phyloP scores from a whole-genome alignment of 805 yeast species.

The Tetrapisispora arboricola region DNA sequence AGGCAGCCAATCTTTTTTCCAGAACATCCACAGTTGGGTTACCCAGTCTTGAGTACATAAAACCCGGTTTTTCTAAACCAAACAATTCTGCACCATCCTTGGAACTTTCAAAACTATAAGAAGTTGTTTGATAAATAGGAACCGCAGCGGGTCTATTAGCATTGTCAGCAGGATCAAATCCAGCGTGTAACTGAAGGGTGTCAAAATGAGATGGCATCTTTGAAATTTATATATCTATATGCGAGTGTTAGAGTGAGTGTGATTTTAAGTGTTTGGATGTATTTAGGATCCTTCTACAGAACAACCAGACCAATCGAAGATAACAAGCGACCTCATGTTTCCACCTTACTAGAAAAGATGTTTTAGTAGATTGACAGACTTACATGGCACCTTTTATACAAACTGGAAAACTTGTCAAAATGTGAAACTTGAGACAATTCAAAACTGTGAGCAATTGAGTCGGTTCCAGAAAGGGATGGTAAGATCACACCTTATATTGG shows the following conservation, averaged over 20 bases:
- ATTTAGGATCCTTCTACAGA: too few relatives aligned
- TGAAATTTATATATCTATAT: background rate
- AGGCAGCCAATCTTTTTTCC: conserved; percentile 84
- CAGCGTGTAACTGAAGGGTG: conserved; percentile 91
- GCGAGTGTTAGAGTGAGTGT: background rate
- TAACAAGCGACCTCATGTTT: too few relatives aligned
- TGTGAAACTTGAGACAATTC: too few relatives aligned
- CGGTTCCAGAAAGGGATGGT: too few relatives aligned
- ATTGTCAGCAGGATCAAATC: conserved; percentile 60
- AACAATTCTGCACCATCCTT: conserved; percentile 88
- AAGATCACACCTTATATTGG: too few relatives aligned
- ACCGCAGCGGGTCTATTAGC: conserved; percentile 74
- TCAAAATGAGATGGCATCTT: conserved; percentile 62
- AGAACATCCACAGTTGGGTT: conserved; percentile 91
- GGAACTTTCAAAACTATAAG: conserved; percentile 79
- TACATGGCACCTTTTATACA: too few relatives aligned
- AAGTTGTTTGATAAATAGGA: conserved; percentile 87
- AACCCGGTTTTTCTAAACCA: conserved; percentile 75
- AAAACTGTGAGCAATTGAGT: too few relatives aligned
- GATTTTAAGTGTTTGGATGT: background rate
- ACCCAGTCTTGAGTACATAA: conserved; percentile 79
- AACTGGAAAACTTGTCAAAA: too few relatives aligned
- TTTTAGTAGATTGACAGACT: too few relatives aligned
- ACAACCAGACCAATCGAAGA: too few relatives aligned
- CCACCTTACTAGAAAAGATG: too few relatives aligned